phyloP scores from a whole-genome alignment of 208 protist species.

The Ichthyophonus hoferi region DNA sequence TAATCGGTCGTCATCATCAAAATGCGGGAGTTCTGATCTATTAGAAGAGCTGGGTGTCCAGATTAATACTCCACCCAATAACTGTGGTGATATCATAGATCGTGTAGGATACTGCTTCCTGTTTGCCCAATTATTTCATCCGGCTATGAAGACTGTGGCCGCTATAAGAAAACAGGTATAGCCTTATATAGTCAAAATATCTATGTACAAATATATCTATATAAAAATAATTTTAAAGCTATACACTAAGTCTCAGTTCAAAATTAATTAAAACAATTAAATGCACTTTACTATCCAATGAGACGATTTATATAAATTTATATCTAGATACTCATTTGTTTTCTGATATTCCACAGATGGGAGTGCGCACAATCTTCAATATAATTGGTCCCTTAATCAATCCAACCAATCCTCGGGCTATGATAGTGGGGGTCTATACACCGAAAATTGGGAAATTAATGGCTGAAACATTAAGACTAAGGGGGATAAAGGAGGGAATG shows the following conservation, averaged over 20 bases:
- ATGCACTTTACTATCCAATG: background rate
- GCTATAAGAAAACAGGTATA: slow-evolving; percentile 31
- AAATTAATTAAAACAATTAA: background rate
- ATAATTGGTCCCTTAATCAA: slow-evolving; percentile 53
- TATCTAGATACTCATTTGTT: background rate
- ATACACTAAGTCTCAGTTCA: background rate
- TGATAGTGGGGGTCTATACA: slow-evolving; percentile 45
- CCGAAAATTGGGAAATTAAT: slow-evolving; percentile 39
- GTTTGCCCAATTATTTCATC: slow-evolving; percentile 54
- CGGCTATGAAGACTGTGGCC: slow-evolving; percentile 43
- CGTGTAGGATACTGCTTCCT: slow-evolving; percentile 50
- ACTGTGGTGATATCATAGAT: slow-evolving; percentile 18
- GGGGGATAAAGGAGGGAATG: slow-evolving; percentile 24
- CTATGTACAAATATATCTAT: background rate
- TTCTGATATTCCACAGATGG: slow-evolving; percentile 14
- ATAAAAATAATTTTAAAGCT: background rate
- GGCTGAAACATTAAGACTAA: slow-evolving; percentile 24
- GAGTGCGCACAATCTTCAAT: slow-evolving; percentile 50
- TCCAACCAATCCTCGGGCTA: background rate
- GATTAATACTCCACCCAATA: slow-evolving; percentile 21
- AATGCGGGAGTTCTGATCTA: slow-evolving; percentile 51
- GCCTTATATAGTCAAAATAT: background rate
- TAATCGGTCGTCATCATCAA: slow-evolving; percentile 22
- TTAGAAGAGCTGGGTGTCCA: slow-evolving; percentile 48
- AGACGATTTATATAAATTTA: background rate